Evolutionary conservation across 2,329 filamentous ascomycete genomes (phyloP).

Genomic region (Chaetoscypha palmicola): DNA sequence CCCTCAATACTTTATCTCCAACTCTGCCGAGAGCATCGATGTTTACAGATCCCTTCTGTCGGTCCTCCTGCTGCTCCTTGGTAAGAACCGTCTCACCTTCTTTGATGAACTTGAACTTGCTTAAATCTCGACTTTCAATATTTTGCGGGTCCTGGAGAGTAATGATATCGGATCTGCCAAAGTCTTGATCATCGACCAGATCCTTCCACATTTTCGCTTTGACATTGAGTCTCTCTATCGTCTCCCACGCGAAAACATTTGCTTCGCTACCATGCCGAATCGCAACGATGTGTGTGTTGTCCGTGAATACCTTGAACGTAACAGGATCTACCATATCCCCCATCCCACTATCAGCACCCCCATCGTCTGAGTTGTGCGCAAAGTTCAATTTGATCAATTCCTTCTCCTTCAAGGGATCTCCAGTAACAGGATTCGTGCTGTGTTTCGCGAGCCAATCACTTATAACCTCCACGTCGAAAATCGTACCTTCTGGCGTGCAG

Average conservation of each 20-base stretch:
- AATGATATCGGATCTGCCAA: slow-evolving; percentile 86
- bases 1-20: slow-evolving; percentile 76
- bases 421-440: slow-evolving; percentile 84
- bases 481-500: slow-evolving; percentile 78
- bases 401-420: slow-evolving; percentile 66
- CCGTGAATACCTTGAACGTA: slow-evolving; percentile 94
- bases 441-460: slow-evolving; percentile 91
- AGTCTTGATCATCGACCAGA: slow-evolving; percentile 78
- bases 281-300: slow-evolving; percentile 95
- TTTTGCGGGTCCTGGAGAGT: slow-evolving; percentile 95
- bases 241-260: slow-evolving; percentile 96
- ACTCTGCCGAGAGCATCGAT: slow-evolving; percentile 69
- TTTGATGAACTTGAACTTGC: slow-evolving; percentile 80
- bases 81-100: slow-evolving; percentile 68
- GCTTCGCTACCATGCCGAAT: slow-evolving; percentile 73
- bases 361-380: slow-evolving; percentile 72
- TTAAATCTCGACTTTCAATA: slow-evolving; percentile 71
- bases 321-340: slow-evolving; percentile 93
- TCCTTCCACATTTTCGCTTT: slow-evolving; percentile 96
- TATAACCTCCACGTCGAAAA: slow-evolving; percentile 94
- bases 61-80: slow-evolving; percentile 62
- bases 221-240: slow-evolving; percentile 88
- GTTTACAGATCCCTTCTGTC: slow-evolving; percentile 66
- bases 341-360: slow-evolving; percentile 47
- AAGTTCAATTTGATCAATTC: slow-evolving; percentile 91